These are phyloP conservation scores for Rhytidiadelphus loreus DNA, from an alignment of 225 moss, liverwort and hornwort genomes.

Conservation along the genomic window DNA sequence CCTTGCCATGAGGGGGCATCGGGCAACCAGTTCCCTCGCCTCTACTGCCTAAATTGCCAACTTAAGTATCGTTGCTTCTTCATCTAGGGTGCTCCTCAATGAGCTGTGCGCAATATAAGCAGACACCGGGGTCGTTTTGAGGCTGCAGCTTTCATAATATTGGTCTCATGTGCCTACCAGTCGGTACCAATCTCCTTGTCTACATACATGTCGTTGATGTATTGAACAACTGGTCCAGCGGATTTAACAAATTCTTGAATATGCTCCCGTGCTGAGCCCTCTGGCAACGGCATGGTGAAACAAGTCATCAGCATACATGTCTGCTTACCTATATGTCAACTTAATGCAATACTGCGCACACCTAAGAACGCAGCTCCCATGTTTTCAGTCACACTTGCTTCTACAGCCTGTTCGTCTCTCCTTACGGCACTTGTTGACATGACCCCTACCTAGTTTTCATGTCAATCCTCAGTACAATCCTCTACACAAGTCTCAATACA, in stretches of 20 bases:
- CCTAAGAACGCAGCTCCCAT: background rate
- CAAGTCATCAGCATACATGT: background rate
- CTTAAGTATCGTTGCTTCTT: background rate
- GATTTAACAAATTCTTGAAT: constrained; percentile 56
- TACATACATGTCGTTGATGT: constrained; percentile 48
- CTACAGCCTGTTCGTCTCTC: background rate
- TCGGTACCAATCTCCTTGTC: constrained; percentile 60
- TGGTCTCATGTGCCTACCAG: constrained; percentile 34
- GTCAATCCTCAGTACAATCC: background rate
- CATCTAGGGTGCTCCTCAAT: background rate
- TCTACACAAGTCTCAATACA: too few relatives aligned
- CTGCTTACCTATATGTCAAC: background rate
- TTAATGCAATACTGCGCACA: background rate
- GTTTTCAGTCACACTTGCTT: background rate
- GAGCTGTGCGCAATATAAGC: background rate
- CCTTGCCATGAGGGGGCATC: background rate
- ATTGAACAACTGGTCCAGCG: constrained; percentile 51
- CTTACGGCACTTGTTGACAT: background rate
- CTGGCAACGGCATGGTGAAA: constrained; percentile 16
- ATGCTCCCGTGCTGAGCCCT: constrained; percentile 39
- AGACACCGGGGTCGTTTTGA: background rate
- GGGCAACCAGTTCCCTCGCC: too few relatives aligned
- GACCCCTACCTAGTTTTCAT: background rate
- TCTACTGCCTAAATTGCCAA: background rate
- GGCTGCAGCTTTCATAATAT: background rate